These are phyloP conservation scores for Immersiporthe knoxdaviesiana DNA, from an alignment of 2,329 filamentous ascomycete genomes.

Conservation along the genomic window DNA sequence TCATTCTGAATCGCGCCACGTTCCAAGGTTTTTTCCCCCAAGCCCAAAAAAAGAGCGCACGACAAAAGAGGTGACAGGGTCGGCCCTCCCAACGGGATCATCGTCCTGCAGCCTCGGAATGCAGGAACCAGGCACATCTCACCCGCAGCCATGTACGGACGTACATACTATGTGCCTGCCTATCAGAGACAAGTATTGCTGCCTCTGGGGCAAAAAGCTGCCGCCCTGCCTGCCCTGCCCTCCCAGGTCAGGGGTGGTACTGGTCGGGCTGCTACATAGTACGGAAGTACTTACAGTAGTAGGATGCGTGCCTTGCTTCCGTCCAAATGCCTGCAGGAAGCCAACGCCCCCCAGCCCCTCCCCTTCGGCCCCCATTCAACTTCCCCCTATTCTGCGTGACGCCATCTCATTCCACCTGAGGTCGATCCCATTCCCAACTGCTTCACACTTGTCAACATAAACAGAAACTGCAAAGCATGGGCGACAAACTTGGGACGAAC, in stretches of 20 bases:
- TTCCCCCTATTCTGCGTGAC: not conserved
- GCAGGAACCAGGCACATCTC: slow-evolving; percentile 26
- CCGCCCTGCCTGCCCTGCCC: not conserved
- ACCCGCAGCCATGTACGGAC: slow-evolving; percentile 17
- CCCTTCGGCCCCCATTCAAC: not conserved
- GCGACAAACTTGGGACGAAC: not conserved
- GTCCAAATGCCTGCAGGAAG: not conserved
- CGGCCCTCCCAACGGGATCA: not conserved
- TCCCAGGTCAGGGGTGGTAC: too few species aligned
- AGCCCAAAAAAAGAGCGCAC: not conserved
- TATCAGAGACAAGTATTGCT: too few species aligned
- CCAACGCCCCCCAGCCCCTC: not conserved
- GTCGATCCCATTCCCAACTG: not conserved
- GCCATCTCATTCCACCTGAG: not conserved
- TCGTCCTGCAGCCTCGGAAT: slow-evolving; percentile 10
- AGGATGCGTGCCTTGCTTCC: slow-evolving; percentile 5
- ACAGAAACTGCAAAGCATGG: not conserved
- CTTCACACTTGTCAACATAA: not conserved
- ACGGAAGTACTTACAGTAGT: too few species aligned
- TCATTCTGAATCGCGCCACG: not conserved
- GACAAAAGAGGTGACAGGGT: not conserved
- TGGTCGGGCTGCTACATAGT: too few species aligned
- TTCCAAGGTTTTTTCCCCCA: not conserved
- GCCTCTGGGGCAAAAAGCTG: not conserved
- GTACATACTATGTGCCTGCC: too few species aligned